A percentile compares a stretch with the other conserved stretches of the same genome.
Evolutionary conservation across 2,329 filamentous ascomycete species (phyloP).

Genomic region (Phoma sp.): DNA sequence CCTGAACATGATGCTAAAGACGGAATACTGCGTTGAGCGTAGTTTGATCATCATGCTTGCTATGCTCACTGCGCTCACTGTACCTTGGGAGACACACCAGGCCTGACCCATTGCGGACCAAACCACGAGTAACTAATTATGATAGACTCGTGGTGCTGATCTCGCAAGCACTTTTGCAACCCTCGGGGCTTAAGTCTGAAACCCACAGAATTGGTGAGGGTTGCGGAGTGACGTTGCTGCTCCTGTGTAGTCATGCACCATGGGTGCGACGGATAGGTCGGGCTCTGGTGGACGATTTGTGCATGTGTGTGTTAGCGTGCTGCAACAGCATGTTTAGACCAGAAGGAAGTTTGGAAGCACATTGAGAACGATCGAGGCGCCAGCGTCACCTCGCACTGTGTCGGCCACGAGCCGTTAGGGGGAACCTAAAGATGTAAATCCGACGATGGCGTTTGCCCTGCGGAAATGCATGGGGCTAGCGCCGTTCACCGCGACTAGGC

Average conservation of each 20-base stretch:
- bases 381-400: background rate
- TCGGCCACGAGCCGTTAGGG: slow-evolving; percentile 15
- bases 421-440: background rate
- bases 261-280: background rate
- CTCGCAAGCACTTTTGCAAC: background rate
- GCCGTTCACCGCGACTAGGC: slow-evolving; percentile 6
- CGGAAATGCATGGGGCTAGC: slow-evolving; percentile 18
- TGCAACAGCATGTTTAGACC: background rate
- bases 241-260: background rate
- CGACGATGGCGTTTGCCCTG: slow-evolving; percentile 19
- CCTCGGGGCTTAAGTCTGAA: too few species aligned
- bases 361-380: background rate
- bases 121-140: too few species aligned
- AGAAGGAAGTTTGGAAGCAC: background rate
- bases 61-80: too few species aligned
- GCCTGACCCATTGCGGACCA: too few species aligned
- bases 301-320: background rate
- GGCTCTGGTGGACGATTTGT: background rate
- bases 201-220: too few species aligned
- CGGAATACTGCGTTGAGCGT: too few species aligned
- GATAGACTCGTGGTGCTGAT: too few species aligned
- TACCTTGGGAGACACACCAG: too few species aligned
- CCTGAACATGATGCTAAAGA: too few species aligned
- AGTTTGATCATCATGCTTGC: too few species aligned
- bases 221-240: background rate